Base-by-base conservation (phyloP, 306 rosid species). In the Casuarina cunninghamiana region DNA sequence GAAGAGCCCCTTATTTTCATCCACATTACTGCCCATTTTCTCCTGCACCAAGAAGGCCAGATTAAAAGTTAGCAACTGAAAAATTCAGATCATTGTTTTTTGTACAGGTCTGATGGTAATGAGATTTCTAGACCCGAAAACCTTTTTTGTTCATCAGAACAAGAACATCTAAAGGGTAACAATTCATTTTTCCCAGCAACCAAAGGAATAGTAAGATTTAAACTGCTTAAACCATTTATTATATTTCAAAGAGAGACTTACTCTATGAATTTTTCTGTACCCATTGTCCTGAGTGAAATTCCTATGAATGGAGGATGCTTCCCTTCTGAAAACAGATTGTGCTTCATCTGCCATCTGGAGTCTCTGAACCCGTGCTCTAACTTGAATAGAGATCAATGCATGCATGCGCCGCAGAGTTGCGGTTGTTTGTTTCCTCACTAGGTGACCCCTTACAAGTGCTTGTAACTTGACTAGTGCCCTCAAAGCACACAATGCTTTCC, bases 391-490 rank as follows among this genome's bases (percentile, higher is more conserved):
- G 88, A 93, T 93, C 83, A 93, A 80, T 2, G 99, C 97, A 70
- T 91, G 99, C 93, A 95, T 89, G 76, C 90, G 86, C 57, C 77
- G 86, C 80, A 95, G 75, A 7, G 91, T 86, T 41, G 93, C 86
- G 53, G 87, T 83, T 38, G 95, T 87, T 83, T 86, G 93, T 84
- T 93, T 95, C 84, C 99, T 91, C 41, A 95, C 97, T 53, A 88
- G 93, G 75, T 93, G 89, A 54, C 97, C 99, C 81, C 97, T 93
- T 71, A 93, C 92, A 1, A 88, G 87, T 78, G 99, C 99, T 69
- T 93, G 99, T 58, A 95, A 69, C 89, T 93, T 95, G 57, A 95
- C 99, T 69, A 95, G 75, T 71, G 93, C 97, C 84, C 69, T 95
- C 75, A 93, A 86, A 77, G 98, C 98, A 79, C 86, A 91, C 72